A percentile compares a stretch with the other conserved stretches of the same genome.
Evolutionary conservation across 108 stramenopile species (phyloP).

Genomic region (Discostella pseudostelligera): DNA sequence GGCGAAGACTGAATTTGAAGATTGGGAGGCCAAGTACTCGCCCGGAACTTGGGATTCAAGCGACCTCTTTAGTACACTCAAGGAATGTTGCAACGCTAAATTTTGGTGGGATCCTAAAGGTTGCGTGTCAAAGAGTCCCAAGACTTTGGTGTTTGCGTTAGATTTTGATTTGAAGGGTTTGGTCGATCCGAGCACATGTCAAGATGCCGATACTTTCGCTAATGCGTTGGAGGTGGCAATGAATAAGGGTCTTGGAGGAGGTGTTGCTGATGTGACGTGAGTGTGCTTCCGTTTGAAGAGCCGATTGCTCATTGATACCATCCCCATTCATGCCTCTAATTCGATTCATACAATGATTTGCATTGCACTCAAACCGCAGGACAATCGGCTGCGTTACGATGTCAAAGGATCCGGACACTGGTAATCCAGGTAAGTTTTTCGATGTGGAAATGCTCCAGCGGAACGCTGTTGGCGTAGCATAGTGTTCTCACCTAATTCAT

Average conservation of each 20-base stretch:
- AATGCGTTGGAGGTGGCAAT: slow-evolving; percentile 26
- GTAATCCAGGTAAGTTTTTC: slow-evolving; percentile 5
- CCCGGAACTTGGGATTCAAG: slow-evolving; percentile 10
- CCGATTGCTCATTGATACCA: neutral
- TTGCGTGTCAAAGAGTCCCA: slow-evolving; percentile 14
- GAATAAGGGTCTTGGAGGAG: slow-evolving; percentile 18
- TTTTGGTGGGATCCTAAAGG: slow-evolving; percentile 25
- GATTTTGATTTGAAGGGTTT: slow-evolving; percentile 11
- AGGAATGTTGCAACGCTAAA: slow-evolving; percentile 27
- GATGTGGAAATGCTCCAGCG: neutral
- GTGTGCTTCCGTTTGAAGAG: neutral
- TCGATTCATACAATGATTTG: neutral
- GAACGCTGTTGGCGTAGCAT: neutral
- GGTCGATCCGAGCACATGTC: slow-evolving; percentile 17
- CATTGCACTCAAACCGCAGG: neutral
- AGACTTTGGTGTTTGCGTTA: slow-evolving; percentile 20
- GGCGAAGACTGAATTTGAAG: slow-evolving; percentile 9
- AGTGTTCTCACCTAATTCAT: neutral
- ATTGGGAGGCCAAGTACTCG: slow-evolving; percentile 28
- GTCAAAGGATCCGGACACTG: slow-evolving; percentile 17
- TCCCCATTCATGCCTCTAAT: neutral
- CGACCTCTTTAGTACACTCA: slow-evolving; percentile 16
- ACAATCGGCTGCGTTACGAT: slow-evolving; percentile 24
- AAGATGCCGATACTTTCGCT: slow-evolving; percentile 28
- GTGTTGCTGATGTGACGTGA: slow-evolving; percentile 10